phyloP scores from a whole-genome alignment of 768 basidiomycete genomes.

The Tricholoma matsutake region DNA sequence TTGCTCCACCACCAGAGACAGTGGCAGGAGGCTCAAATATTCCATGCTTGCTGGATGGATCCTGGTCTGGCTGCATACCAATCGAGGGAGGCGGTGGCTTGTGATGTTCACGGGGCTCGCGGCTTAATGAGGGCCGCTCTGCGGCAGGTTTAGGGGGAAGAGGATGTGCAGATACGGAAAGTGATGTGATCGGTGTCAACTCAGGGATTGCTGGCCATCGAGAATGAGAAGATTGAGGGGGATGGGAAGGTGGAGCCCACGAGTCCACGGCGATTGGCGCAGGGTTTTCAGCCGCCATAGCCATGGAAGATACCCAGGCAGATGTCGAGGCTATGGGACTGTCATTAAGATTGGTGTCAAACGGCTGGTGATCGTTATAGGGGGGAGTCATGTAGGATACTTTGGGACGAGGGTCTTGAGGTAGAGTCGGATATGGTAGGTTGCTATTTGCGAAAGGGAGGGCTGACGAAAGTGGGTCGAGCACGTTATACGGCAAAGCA shows the following conservation, averaged over 20 bases:
- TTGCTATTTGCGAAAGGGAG: neutral
- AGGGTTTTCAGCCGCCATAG: slow-evolving; percentile 29
- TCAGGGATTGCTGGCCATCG: slow-evolving; percentile 1
- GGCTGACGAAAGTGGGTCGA: neutral
- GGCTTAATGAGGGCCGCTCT: neutral
- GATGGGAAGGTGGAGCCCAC: neutral
- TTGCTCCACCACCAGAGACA: slow-evolving; percentile 18
- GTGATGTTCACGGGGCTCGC: neutral
- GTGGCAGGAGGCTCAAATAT: slow-evolving; percentile 31
- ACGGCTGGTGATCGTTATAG: slow-evolving; percentile 9
- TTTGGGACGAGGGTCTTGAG: neutral
- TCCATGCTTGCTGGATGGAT: slow-evolving; percentile 46
- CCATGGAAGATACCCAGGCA: slow-evolving; percentile 43
- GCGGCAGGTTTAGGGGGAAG: slow-evolving; percentile 7
- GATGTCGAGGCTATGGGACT: slow-evolving; percentile 16
- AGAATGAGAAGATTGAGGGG: neutral
- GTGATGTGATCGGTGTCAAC: slow-evolving; percentile 10
- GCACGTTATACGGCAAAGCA: neutral
- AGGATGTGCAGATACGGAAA: slow-evolving; percentile 5
- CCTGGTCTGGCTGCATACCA: slow-evolving; percentile 45
- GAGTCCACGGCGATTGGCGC: neutral
- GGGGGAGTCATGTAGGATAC: slow-evolving; percentile 11
- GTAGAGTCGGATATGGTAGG: neutral
- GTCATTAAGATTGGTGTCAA: neutral
- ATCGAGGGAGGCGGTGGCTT: slow-evolving; percentile 26